A percentile compares a stretch with the other conserved stretches of the same genome.
phyloP scores from a whole-genome alignment of 306 rosid species.

The Prinsepia uniflora region DNA sequence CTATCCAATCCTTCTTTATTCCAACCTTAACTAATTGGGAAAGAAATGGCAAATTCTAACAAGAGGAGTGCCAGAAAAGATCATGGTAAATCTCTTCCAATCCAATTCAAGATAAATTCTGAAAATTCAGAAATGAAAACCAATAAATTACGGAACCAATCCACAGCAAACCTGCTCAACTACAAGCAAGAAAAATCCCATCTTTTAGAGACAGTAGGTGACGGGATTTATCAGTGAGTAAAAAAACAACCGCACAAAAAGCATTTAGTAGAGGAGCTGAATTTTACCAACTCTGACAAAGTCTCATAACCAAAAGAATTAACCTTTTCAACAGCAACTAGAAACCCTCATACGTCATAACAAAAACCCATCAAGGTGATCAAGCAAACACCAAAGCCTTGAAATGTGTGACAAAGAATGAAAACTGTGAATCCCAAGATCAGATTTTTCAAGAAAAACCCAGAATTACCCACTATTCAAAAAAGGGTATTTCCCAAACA shows the following conservation, averaged over 20 bases:
- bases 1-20: constrained; percentile 22
- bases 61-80: constrained; percentile 9
- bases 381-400: constrained; percentile 2
- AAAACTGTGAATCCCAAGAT: neutral
- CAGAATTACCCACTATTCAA: neutral
- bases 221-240: neutral
- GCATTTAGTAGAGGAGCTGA: neutral
- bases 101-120: constrained; percentile 29
- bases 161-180: neutral
- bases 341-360: neutral
- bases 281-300: constrained; percentile 15
- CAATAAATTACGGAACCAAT: neutral
- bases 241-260: constrained; percentile 1
- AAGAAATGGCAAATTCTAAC: constrained; percentile 17
- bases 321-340: constrained; percentile 26
- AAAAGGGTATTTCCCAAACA: neutral
- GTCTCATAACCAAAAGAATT: constrained; percentile 1
- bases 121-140: constrained; percentile 1
- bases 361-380: neutral
- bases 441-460: neutral
- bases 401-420: too few relatives aligned
- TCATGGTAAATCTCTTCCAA: constrained; percentile 12
- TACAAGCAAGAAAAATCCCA: neutral
- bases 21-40: constrained; percentile 15
- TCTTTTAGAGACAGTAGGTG: too few relatives aligned